Conservation (phyloP, 164 flowering plant species). For the Tinospora cordifolia region DNA sequence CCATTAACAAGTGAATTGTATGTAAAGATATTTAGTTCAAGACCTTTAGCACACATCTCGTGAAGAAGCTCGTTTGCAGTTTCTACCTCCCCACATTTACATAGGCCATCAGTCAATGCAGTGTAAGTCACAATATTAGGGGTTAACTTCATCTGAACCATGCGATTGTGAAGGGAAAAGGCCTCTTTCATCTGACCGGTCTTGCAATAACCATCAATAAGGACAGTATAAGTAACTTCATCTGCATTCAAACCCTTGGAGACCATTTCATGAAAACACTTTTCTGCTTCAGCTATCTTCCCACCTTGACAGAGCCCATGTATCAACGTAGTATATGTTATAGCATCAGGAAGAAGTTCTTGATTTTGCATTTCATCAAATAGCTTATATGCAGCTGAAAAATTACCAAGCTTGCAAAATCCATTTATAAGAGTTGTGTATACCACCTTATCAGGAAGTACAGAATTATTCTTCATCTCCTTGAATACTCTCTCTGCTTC, state of each 20-base stretch:
- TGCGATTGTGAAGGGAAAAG: slow-evolving; percentile 26
- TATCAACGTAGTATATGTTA: slow-evolving; percentile 45
- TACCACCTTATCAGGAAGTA: slow-evolving; percentile 37
- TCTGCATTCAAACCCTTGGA: slow-evolving; percentile 29
- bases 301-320: slow-evolving; percentile 48
- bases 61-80: slow-evolving; percentile 34
- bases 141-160: slow-evolving; percentile 22
- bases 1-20: slow-evolving; percentile 30
- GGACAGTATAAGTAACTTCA: slow-evolving; percentile 27
- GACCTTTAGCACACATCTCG: slow-evolving; percentile 27
- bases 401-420: slow-evolving; percentile 36
- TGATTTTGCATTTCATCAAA: slow-evolving; percentile 36
- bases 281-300: slow-evolving; percentile 41
- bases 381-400: slow-evolving; percentile 36
- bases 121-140: slow-evolving; percentile 32
- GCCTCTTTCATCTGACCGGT: slow-evolving; percentile 25
- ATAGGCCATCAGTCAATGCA: slow-evolving; percentile 27
- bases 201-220: slow-evolving; percentile 34
- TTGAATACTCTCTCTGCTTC: slow-evolving; percentile 43
- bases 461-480: slow-evolving; percentile 41
- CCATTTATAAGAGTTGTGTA: slow-evolving; percentile 48
- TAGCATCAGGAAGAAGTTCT: slow-evolving; percentile 32
- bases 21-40: slow-evolving; percentile 23
- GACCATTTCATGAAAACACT: slow-evolving; percentile 44
- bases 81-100: slow-evolving; percentile 29